Evolutionary conservation across 1,284 basidiomycete genomes (phyloP), one percentile per base, ranked within the genome.

Genomic region (Porogramme epimiltina): DNA sequence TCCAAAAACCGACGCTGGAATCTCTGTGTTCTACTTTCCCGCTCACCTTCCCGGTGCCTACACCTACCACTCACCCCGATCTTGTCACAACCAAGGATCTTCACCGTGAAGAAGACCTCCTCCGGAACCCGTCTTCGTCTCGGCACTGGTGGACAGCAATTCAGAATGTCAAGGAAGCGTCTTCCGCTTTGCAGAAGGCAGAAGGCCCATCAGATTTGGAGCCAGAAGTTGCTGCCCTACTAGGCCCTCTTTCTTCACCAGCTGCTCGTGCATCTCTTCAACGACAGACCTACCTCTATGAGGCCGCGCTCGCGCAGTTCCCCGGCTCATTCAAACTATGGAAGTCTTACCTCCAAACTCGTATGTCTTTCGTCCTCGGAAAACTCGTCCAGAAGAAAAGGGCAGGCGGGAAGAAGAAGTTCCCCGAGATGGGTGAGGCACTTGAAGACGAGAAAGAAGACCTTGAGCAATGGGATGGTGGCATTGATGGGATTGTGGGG

Each of bases 91-190:
- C 84, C 25, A 78, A 83, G 45, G 95, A 98, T 70, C 70, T 98
- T 31, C 80, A 87, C 55, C 85, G 93, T 39, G 97, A 98, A 74
- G 95, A 99, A 71, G 96, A 99, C 71, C 81, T 99, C n/a, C 77
- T 95, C 28, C 85, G 93, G 56, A 98, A 98, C 71, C 91, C 93
- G 3, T 82, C 84, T 53, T 97, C 95, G 52, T 91, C 95, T 68
- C 84, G 92, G 26, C 85, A 90, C 60, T 99, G 97, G 97, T 87
- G 91, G 80, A 78, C 86, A 1, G 91, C 95, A 62, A 91, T 99
- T 63, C 79, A 85, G 54, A 79, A 84, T 46, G 81, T 93, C 45
- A 82, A 85, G 63, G 90, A 95, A 52, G 75, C 78, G 22, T 84
- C 82, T 62, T 66, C 71, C 60, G 65, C 81, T 47, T 72, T 80